Evolutionary conservation across 139 green algal genomes (phyloP), one percentile per base, ranked within the genome.

Genomic region (Nannochloris sp.): DNA sequence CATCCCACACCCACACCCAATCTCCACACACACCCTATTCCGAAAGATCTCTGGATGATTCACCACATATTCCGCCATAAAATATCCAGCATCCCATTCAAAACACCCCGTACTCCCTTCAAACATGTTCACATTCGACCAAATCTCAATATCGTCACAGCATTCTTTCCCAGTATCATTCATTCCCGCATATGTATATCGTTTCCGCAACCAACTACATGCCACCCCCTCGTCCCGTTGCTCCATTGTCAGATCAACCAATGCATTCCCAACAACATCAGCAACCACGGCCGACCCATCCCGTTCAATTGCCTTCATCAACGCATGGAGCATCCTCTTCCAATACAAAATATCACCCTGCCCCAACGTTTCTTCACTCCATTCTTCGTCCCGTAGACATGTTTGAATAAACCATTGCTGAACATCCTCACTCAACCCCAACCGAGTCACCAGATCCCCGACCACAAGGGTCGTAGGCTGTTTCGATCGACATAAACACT

Each of bases 11-110:
- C 86, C 85, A 63, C 71, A 83, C 5, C 86, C 86, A 20, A 93
- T 45, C 71, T 93, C 86, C 43, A 91, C n/a, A 23, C 72, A 76
- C 4, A 10, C 45, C 5, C 64, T 71, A 89, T 84, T 80, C 76
- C 12, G 14, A 5, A 93, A 73, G 6, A 82, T 16, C 10, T 69
- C 25, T 9, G 61, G 69, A 26, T 81, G 25, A 43, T 67, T 82
- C 14, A 94, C 59, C 56, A 88, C 40, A 26, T 73, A 77, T 62
- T 92, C 79, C 13, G 81, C 71, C 48, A 92, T 58, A 12, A 78
- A 58, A 26, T 90, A 85, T 30, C 82, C 83, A 3, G 86, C 87
- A 59, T 88, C 76, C 87, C 86, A 94, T 48, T 85, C 81, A 65
- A 84, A 75, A 57, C 79, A 88, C 0, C 87, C 87, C 0, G 87